A percentile compares a stretch with the other conserved stretches of the same genome.
phyloP scores from a whole-genome alignment of 2,329 filamentous ascomycete species.

The Xylariales sp. region DNA sequence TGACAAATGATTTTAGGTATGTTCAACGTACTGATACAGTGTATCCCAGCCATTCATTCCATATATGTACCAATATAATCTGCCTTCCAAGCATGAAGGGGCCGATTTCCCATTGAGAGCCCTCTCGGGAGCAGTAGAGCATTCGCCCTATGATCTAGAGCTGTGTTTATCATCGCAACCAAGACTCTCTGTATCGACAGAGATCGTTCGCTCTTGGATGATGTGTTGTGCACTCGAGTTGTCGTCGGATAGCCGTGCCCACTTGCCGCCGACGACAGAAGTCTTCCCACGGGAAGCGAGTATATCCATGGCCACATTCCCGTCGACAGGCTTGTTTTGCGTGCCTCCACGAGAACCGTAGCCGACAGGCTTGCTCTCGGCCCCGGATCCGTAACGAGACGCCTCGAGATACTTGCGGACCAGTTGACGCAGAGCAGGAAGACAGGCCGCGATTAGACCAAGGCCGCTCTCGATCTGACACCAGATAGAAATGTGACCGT shows the following conservation, averaged over 20 bases:
- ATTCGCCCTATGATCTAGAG: neutral
- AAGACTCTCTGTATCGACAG: conserved; percentile 1
- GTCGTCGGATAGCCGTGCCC: conserved; percentile 3
- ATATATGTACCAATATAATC: neutral
- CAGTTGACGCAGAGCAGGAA: conserved; percentile 14
- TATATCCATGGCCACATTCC: neutral
- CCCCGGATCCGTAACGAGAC: neutral
- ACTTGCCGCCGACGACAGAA: conserved; percentile 1
- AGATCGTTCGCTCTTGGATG: conserved; percentile 3
- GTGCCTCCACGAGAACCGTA: conserved; percentile 1
- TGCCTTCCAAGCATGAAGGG: neutral
- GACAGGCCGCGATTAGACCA: conserved; percentile 14
- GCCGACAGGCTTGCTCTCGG: neutral
- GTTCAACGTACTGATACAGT: neutral
- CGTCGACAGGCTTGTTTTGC: neutral
- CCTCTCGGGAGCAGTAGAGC: neutral
- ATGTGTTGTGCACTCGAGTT: conserved; percentile 1
- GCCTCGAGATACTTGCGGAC: conserved; percentile 2
- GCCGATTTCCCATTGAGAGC: neutral
- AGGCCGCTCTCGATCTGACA: conserved; percentile 12
- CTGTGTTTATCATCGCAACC: neutral
- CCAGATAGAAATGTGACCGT: conserved; percentile 5
- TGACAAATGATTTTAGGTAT: neutral
- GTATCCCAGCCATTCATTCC: neutral
- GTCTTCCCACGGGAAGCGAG: neutral